Base-by-base conservation (phyloP, 441 rosid species). In the Biscutella laevigata region DNA sequence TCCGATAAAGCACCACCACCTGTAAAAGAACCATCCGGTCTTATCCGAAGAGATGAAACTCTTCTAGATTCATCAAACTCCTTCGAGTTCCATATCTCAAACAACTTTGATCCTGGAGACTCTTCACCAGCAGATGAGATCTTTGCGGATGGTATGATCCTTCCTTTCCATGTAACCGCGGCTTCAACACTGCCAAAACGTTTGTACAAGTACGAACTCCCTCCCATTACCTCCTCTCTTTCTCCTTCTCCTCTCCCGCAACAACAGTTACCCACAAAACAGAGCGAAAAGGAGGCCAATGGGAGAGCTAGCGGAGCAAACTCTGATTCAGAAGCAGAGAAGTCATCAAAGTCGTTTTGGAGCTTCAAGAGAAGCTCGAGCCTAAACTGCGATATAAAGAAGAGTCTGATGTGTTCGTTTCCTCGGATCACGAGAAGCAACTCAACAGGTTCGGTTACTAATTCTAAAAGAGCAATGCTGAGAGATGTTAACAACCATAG, bases 121-220 rank as follows among this genome's bases (percentile, higher is more conserved):
- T 76, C 80, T 16, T 83, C 76, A 25, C 71, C 83, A 4, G 96
- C 96, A 7, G 96, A 85, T 7, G 86, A 83, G 48, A 74, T 88
- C 53, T 88, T 83, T 28, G 74, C 76, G 0, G 78, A 81, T 6
- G 97, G 94, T 2, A 77, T 77, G 74, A 81, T 88, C 69, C 84
- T 81, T 33, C 61, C 66, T 11, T 43, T 64, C 34, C 82, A 61
- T n/a, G 57, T 34, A 22, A 29, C 46, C 0, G 9, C 64, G 1
- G 45, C 43, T 38, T 57, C 74, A 10, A 44, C 19, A 2, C 20
- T 15, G 27, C 57, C 46, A 42, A 37, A 55, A 45, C 61, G 70
- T 58, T 55, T 66, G 30, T 66, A 66, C 61, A 66, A 66, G 11
- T 66, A 66, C 7, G 55, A 61, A 45, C 45, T 61, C 5, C 67